A percentile compares a stretch with the other conserved stretches of the same genome.
Conservation (phyloP, 2,329 filamentous ascomycete species). For the Xylariaceae sp. region DNA sequence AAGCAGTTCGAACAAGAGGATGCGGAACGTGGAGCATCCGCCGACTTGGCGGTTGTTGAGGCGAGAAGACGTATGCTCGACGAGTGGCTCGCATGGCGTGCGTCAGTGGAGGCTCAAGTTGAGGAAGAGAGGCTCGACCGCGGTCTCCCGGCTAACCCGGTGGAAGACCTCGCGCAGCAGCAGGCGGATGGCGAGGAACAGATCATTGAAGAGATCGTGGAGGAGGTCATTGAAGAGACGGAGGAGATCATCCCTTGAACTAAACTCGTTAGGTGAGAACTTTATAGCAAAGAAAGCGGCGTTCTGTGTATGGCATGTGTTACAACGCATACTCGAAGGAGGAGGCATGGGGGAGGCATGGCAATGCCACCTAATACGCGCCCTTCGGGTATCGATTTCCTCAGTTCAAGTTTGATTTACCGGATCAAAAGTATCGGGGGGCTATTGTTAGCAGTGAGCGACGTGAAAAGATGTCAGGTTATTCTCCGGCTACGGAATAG, state of each 20-base stretch:
- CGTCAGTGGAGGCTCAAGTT: slow-evolving; percentile 64
- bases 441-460: not conserved
- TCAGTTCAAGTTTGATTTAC: not conserved
- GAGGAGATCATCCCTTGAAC: slow-evolving; percentile 62
- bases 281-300: slow-evolving; percentile 19
- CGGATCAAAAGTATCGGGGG: not conserved
- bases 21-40: slow-evolving; percentile 84
- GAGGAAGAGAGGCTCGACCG: slow-evolving; percentile 62
- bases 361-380: slow-evolving; percentile 4
- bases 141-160: slow-evolving; percentile 60
- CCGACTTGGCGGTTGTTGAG: slow-evolving; percentile 91
- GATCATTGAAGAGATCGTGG: slow-evolving; percentile 82
- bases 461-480: not conserved
- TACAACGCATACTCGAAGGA: slow-evolving; percentile 12
- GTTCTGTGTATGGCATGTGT: slow-evolving; percentile 27
- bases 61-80: slow-evolving; percentile 72
- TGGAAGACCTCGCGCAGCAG: slow-evolving; percentile 56
- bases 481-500: not conserved
- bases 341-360: slow-evolving; percentile 1
- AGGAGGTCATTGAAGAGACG: slow-evolving; percentile 77
- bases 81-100: slow-evolving; percentile 86
- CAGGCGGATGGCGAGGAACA: slow-evolving; percentile 62
- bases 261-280: not conserved
- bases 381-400: slow-evolving; percentile 6
- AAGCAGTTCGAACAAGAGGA: slow-evolving; percentile 94